phyloP scores from a whole-genome alignment of 257 asterid species.

The Solanum commersonii region DNA sequence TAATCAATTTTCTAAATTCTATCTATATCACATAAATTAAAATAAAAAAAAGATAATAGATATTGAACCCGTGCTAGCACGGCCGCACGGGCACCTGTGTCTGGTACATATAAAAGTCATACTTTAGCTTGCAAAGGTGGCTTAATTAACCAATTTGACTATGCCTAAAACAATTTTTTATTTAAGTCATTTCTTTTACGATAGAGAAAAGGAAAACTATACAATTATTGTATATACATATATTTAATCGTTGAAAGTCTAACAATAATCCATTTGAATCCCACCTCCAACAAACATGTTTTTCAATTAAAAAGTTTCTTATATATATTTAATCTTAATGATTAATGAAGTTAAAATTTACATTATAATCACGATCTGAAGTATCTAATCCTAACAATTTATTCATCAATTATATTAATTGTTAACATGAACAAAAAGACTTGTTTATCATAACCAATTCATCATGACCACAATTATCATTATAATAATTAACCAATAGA shows the following conservation, averaged over 20 bases:
- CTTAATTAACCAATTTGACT: background rate
- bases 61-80: too few relatives aligned
- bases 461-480: background rate
- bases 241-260: background rate
- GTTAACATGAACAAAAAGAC: background rate
- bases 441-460: background rate
- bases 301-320: background rate
- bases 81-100: rapidly evolving
- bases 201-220: too few relatives aligned
- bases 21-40: too few relatives aligned
- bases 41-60: too few relatives aligned
- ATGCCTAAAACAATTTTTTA: background rate
- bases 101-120: background rate
- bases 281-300: background rate
- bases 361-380: too few relatives aligned
- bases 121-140: background rate
- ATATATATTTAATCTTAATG: background rate
- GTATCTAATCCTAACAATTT: too few relatives aligned
- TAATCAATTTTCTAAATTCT: too few relatives aligned
- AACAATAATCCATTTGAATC: too few relatives aligned
- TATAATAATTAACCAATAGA: background rate
- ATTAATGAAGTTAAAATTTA: background rate
- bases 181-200: too few relatives aligned
- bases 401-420: background rate
- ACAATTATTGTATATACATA: background rate